Evolutionary conservation across 1,139 yeast genomes (phyloP).

Genomic region (Suhomyces ambrosiae): DNA sequence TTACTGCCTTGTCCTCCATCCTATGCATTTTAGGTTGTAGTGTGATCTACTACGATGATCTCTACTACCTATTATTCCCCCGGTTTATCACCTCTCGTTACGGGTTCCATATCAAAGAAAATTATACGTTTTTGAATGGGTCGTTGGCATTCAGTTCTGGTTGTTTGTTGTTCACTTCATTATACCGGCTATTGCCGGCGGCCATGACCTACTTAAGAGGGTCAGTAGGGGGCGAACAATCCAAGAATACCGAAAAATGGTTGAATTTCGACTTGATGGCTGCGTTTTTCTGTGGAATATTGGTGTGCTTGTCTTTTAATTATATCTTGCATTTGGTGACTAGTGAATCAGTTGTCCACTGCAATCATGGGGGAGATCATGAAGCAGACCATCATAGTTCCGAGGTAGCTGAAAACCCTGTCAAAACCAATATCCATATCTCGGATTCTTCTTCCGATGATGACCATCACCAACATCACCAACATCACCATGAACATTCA

Average conservation of each 20-base stretch:
- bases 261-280: conserved; percentile 44
- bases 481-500: conserved; percentile 7
- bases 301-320: conserved; percentile 62
- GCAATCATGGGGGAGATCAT: conserved; percentile 58
- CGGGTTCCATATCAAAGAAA: conserved; percentile 59
- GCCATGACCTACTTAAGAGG: conserved; percentile 42
- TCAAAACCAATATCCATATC: neutral
- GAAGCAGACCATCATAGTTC: neutral
- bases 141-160: conserved; percentile 79
- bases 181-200: conserved; percentile 74
- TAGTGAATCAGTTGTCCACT: conserved; percentile 82
- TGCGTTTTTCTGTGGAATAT: conserved; percentile 60
- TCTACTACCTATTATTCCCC: conserved; percentile 37
- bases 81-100: conserved; percentile 37
- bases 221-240: neutral
- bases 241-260: conserved; percentile 13
- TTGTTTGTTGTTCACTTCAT: conserved; percentile 71
- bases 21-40: conserved; percentile 26
- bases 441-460: conserved; percentile 13
- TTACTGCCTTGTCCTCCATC: conserved; percentile 24
- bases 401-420: neutral
- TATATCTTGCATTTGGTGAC: conserved; percentile 69
- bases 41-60: conserved; percentile 26
- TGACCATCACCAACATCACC: conserved; percentile 14
- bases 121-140: conserved; percentile 61